These are phyloP conservation scores for Pachysandra terminalis DNA, from an alignment of 164 flowering plant species.

Conservation along the genomic window DNA sequence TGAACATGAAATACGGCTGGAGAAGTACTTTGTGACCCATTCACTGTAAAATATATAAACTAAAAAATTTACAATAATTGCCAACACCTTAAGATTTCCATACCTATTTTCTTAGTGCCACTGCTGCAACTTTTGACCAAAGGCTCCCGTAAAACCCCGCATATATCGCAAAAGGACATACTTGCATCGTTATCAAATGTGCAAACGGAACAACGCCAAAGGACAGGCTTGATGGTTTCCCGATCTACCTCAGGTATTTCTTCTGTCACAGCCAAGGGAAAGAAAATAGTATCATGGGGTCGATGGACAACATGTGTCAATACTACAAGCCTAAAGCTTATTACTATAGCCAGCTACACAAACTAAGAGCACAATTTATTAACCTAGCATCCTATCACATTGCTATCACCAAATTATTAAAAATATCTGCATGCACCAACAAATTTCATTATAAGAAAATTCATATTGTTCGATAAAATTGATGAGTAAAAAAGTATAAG, in stretches of 20 bases:
- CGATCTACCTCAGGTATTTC: constrained; percentile 25
- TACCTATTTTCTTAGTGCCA: constrained; percentile 46
- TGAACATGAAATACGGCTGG: constrained; percentile 16
- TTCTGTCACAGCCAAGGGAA: constrained; percentile 21
- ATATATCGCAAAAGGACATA: constrained; percentile 76
- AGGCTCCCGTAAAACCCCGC: constrained; percentile 77
- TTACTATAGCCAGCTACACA: no score
- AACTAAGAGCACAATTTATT: no score
- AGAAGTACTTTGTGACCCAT: constrained; percentile 1
- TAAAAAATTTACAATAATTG: background rate
- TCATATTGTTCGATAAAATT: no score
- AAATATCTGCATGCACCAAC: no score
- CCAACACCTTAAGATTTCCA: background rate
- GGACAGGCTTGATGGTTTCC: constrained; percentile 27
- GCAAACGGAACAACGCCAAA: constrained; percentile 87
- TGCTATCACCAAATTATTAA: no score
- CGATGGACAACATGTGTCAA: no score
- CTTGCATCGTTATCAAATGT: constrained; percentile 81
- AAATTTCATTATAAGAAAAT: no score
- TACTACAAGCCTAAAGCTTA: no score
- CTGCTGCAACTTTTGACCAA: constrained; percentile 24
- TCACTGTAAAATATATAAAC: background rate
- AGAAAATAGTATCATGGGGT: background rate
- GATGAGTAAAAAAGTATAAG: no score
- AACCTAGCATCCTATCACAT: no score